Base-by-base conservation (phyloP, 2,329 filamentous ascomycete genomes). In the Colletotrichum sp. region DNA sequence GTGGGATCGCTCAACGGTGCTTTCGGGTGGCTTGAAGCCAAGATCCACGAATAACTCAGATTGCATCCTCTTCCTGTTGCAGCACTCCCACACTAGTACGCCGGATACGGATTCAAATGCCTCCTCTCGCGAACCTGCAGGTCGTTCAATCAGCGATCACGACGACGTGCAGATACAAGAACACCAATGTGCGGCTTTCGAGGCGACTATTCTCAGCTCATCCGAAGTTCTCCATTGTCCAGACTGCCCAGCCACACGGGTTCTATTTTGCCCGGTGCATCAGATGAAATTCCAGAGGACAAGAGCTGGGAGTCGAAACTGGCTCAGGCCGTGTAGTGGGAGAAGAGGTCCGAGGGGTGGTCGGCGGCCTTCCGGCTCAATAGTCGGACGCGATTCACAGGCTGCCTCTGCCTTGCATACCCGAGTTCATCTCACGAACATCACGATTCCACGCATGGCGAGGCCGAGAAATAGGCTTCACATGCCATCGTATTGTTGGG, bases 181-280 rank as follows among this genome's bases (percentile, higher is more conserved):
- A 7, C 44, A 28, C 65, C 64, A 44, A 73, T 57, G 22, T 30
- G 13, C 48, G 12, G 44, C 44, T 52, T 18, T 5, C 34, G 26
- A 28, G 22, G 12, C 22, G 16, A 28, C 28, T 9, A 30, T 18
- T 16, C 24, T 30, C 18, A 68, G n/a, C 55, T 55, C 32, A 36
- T 65, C 70, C 60, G 26, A 65, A 10, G 15, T 34, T 64, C 9
- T 10, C 44, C 8, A 15, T 36, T 48, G 32, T 76, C 44, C 34
- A 74, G 44, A 59, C 28, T 59, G 44, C 60, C 55, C 64, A 64
- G 64, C 74, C 74, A 57, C 70, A 65, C 71, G 70, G 59, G 57
- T 65, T 28, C 22, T 30, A 16, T 26, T 16, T 5, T 66, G 36
- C 44, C 39, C 28, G 72, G 18, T 30, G 22, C 18, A 76, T 69